phyloP scores from a whole-genome alignment of 139 green algal genomes.

The Micractinium sp. region DNA sequence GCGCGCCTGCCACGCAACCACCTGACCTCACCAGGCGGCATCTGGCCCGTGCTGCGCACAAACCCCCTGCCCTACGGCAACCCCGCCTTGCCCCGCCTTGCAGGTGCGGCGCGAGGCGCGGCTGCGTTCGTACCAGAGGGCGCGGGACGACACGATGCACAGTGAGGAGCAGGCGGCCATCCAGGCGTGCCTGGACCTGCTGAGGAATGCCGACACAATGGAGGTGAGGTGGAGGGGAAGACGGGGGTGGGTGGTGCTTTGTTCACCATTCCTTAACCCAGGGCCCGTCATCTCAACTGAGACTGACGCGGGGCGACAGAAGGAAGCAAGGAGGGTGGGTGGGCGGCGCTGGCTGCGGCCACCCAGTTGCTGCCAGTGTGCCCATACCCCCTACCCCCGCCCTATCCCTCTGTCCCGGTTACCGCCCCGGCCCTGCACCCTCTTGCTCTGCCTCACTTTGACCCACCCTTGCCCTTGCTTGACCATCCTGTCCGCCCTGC shows the following conservation, averaged over 20 bases:
- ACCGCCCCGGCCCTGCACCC: too few species aligned
- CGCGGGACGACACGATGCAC: constrained; percentile 31
- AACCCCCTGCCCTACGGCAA: too few species aligned
- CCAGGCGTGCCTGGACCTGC: constrained; percentile 34
- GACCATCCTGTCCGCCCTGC: not conserved
- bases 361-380: too few species aligned
- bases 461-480: not conserved
- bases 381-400: too few species aligned
- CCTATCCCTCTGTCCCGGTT: too few species aligned
- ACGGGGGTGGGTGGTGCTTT: not conserved
- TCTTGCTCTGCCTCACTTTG: not conserved
- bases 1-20: too few species aligned
- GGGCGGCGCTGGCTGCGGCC: too few species aligned
- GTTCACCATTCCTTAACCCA: too few species aligned
- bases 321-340: too few species aligned
- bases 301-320: too few species aligned
- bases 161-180: constrained; percentile 32
- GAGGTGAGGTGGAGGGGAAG: constrained; percentile 40
- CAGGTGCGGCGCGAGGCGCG: constrained; percentile 43
- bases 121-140: constrained; percentile 25
- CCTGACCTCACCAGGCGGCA: too few species aligned
- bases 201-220: constrained; percentile 27
- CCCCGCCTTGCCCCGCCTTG: not conserved
- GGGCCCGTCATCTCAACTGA: too few species aligned
- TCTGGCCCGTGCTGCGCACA: not conserved